Percentiles rank a stretch among this genome's conserved stretches.
Evolutionary conservation across 164 flowering plant genomes (phyloP).

Genomic region (Protea cynaroides): DNA sequence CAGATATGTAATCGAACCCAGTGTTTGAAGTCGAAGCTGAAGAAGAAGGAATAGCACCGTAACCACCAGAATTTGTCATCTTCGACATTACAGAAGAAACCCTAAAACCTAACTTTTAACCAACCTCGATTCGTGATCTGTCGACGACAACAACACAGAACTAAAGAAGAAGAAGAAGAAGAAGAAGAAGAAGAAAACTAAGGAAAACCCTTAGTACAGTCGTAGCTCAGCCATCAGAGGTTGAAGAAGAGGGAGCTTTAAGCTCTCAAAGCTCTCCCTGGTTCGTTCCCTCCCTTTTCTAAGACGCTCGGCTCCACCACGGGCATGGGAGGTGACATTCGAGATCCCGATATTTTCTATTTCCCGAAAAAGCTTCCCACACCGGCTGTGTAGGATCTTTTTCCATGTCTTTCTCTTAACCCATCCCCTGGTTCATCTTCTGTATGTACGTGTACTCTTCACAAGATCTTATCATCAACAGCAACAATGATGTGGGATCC

Average conservation of each 20-base stretch:
- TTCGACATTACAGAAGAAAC: conserved; percentile 8
- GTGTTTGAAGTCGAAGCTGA: conserved; percentile 6
- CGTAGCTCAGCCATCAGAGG: too few species aligned
- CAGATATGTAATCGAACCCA: conserved; percentile 14
- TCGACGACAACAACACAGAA: not conserved
- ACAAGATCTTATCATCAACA: too few species aligned
- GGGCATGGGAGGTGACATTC: too few species aligned
- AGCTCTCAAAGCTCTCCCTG: not conserved
- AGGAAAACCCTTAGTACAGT: not conserved
- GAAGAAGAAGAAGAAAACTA: not conserved
- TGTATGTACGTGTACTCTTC: too few species aligned
- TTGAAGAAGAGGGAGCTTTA: not conserved
- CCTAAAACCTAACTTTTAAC: not conserved
- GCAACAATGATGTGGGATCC: too few species aligned
- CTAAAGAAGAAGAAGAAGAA: not conserved
- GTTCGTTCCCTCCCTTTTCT: not conserved
- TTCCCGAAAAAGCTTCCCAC: too few species aligned
- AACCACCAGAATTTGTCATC: not conserved
- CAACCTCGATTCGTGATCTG: not conserved
- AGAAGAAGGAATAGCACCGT: conserved; percentile 10
- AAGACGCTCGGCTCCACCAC: not conserved
- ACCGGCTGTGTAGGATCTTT: too few species aligned
- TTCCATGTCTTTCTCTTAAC: too few species aligned
- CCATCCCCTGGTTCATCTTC: too few species aligned
- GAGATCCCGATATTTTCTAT: too few species aligned